Conservation (phyloP, 495 filamentous ascomycete species). For the Hypoxylon intermedium region DNA sequence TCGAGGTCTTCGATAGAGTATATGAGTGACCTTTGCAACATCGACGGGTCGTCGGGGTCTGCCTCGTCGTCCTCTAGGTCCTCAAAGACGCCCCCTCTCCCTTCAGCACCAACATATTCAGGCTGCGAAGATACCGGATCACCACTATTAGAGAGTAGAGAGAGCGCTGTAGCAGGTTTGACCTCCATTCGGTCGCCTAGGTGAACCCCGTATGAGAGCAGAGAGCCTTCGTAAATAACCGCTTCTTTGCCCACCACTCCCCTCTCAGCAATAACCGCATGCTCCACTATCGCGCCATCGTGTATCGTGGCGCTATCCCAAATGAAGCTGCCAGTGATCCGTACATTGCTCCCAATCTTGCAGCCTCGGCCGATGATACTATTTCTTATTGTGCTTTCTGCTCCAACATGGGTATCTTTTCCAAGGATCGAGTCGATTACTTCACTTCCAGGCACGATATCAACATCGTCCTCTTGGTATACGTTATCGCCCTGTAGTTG, state of each 20-base stretch:
- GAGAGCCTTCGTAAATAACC: constrained; percentile 70
- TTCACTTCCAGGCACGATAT: constrained; percentile 58
- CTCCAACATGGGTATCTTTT: constrained; percentile 74
- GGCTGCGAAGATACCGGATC: constrained; percentile 59
- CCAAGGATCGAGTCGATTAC: constrained; percentile 75
- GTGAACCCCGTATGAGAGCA: constrained; percentile 80
- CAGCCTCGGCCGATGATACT: constrained; percentile 84
- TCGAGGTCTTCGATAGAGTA: constrained; percentile 74
- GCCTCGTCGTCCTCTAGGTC: constrained; percentile 60
- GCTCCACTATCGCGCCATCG: constrained; percentile 71
- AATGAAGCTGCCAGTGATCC: constrained; percentile 81
- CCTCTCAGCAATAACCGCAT: constrained; percentile 77
- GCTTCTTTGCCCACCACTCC: constrained; percentile 74
- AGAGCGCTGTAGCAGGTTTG: constrained; percentile 44
- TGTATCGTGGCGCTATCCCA: constrained; percentile 85
- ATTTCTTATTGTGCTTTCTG: constrained; percentile 69
- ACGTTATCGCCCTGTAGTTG: constrained; percentile 73
- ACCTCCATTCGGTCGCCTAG: constrained; percentile 64
- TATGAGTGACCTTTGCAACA: constrained; percentile 58
- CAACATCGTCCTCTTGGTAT: constrained; percentile 72
- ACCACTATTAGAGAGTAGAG: constrained; percentile 44
- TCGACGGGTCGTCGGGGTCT: constrained; percentile 47
- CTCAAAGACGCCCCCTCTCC: constrained; percentile 59
- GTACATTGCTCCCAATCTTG: constrained; percentile 82
- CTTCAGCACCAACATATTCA: constrained; percentile 61